These are phyloP conservation scores for Naganishia albida DNA, from an alignment of 1,284 basidiomycete genomes.

Conservation along the genomic window DNA sequence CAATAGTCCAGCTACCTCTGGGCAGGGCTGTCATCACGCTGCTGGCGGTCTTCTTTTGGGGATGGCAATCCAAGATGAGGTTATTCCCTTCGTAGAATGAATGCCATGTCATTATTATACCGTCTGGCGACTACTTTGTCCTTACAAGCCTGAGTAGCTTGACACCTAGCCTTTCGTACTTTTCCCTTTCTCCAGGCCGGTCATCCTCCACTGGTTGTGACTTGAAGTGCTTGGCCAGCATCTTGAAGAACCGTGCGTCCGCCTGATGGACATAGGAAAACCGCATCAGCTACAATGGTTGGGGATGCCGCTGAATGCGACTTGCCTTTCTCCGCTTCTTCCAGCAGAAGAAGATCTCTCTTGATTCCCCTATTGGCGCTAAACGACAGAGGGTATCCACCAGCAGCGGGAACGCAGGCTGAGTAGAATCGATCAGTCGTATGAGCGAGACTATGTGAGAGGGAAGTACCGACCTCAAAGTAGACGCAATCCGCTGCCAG, in stretches of 20 bases:
- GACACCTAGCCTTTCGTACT: constrained; percentile 49
- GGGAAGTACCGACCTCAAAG: constrained; percentile 61
- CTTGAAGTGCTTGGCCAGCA: constrained; percentile 79
- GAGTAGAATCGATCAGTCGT: background rate
- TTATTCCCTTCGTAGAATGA: constrained; percentile 37
- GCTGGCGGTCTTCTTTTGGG: constrained; percentile 39
- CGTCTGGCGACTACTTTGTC: constrained; percentile 31
- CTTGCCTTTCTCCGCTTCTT: constrained; percentile 86
- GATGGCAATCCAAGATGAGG: constrained; percentile 43
- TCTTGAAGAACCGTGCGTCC: constrained; percentile 81
- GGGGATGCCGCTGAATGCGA: background rate
- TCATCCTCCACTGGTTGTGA: constrained; percentile 54
- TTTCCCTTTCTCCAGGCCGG: constrained; percentile 45
- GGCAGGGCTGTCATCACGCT: constrained; percentile 44
- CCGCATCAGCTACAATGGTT: background rate
- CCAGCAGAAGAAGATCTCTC: constrained; percentile 84
- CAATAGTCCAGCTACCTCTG: constrained; percentile 52
- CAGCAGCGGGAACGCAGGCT: constrained; percentile 83
- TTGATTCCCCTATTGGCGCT: constrained; percentile 54
- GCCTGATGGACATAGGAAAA: constrained; percentile 60
- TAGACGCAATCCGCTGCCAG: constrained; percentile 93
- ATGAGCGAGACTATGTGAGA: background rate
- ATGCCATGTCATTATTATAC: background rate
- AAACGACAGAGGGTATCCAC: constrained; percentile 76
- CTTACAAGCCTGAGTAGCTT: constrained; percentile 45